These are phyloP conservation scores for Mycena leptocephala DNA, from an alignment of 768 basidiomycete genomes.

Conservation along the genomic window DNA sequence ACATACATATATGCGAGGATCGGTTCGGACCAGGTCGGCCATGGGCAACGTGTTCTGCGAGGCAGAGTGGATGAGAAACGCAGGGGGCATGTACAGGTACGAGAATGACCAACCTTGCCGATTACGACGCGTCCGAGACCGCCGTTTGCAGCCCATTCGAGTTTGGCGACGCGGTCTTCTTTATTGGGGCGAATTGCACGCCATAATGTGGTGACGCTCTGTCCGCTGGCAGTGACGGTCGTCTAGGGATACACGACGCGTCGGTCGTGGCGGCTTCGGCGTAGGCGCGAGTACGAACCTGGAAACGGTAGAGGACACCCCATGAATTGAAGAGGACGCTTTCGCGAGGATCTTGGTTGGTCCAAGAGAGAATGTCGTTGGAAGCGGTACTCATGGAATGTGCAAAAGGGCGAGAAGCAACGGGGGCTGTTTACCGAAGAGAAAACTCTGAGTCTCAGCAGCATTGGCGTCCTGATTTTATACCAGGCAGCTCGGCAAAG, in stretches of 20 bases:
- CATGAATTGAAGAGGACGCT: constrained; percentile 88
- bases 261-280: constrained; percentile 25
- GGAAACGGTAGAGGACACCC: constrained; percentile 88
- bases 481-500: constrained; percentile 68
- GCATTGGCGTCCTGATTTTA: constrained; percentile 65
- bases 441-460: constrained; percentile 47
- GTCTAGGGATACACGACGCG: constrained; percentile 68
- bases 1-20: constrained; percentile 76
- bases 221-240: constrained; percentile 71
- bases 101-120: constrained; percentile 74
- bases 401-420: constrained; percentile 30
- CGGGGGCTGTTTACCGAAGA: constrained; percentile 46
- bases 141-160: constrained; percentile 90
- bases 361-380: constrained; percentile 89
- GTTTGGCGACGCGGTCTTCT: constrained; percentile 90
- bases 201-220: constrained; percentile 85
- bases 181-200: constrained; percentile 88
- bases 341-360: constrained; percentile 88
- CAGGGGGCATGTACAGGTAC: constrained; percentile 33
- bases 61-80: constrained; percentile 43
- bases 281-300: constrained; percentile 61
- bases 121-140: constrained; percentile 89
- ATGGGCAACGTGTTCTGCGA: constrained; percentile 83
- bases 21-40: constrained; percentile 85
- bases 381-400: constrained; percentile 65